A percentile compares a stretch with the other conserved stretches of the same genome.
These are phyloP conservation scores for Hyphochytrium catenoides DNA, from an alignment of 352 stramenopile species.

Conservation along the genomic window DNA sequence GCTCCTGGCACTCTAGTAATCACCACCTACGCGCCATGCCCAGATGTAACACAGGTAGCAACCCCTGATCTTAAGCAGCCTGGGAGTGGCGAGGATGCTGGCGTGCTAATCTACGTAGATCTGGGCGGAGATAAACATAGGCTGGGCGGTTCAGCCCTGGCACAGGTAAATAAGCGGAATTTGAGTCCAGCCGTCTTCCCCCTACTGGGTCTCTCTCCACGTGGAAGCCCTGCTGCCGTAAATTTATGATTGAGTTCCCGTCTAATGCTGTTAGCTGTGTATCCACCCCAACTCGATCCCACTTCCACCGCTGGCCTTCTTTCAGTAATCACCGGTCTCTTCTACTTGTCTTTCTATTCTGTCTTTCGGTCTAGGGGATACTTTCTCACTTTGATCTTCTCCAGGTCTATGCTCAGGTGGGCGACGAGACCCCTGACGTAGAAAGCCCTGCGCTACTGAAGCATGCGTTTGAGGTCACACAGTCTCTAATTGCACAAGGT, in stretches of 20 bases:
- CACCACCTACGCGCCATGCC: slow-evolving; percentile 88
- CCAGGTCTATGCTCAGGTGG: slow-evolving; percentile 32
- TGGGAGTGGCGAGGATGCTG: slow-evolving; percentile 34
- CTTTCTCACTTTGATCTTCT: too few species aligned
- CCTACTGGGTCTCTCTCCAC: too few species aligned
- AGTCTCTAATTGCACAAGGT: slow-evolving; percentile 16
- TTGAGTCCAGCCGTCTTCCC: too few species aligned
- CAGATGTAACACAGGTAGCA: slow-evolving; percentile 87
- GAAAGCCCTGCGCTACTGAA: slow-evolving; percentile 77
- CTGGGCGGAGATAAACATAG: slow-evolving; percentile 65
- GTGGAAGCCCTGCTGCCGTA: background rate
- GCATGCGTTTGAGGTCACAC: slow-evolving; percentile 76
- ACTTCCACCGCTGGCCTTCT: too few species aligned
- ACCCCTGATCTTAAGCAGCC: slow-evolving; percentile 89
- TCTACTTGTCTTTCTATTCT: too few species aligned
- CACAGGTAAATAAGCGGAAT: slow-evolving; percentile 65
- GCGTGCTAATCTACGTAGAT: slow-evolving; percentile 82
- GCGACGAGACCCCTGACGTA: slow-evolving; percentile 63
- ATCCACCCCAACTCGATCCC: too few species aligned
- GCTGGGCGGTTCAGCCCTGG: slow-evolving; percentile 85
- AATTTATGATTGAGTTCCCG: background rate
- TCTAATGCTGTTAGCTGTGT: background rate
- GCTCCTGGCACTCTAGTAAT: slow-evolving; percentile 89
- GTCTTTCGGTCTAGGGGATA: too few species aligned
- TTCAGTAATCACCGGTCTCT: too few species aligned